These are phyloP conservation scores for Claviceps sp. DNA, from an alignment of 2,329 filamentous ascomycete species.

Conservation along the genomic window DNA sequence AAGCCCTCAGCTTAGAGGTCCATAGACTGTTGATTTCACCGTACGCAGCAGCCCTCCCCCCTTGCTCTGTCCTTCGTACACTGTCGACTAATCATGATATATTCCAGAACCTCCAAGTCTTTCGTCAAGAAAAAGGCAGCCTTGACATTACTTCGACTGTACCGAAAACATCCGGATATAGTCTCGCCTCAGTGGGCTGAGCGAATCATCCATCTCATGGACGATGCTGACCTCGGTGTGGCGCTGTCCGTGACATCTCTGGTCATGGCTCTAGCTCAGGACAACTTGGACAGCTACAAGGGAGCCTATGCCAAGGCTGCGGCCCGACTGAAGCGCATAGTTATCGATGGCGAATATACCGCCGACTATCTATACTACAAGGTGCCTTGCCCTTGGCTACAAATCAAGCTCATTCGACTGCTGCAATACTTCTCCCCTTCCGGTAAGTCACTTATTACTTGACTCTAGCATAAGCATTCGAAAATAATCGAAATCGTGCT, in stretches of 20 bases:
- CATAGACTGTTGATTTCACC: constrained; percentile 90
- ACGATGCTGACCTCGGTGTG: constrained; percentile 87
- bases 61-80: background rate
- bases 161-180: constrained; percentile 87
- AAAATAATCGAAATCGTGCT: background rate
- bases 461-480: background rate
- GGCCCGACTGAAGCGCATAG: constrained; percentile 72
- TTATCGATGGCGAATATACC: constrained; percentile 80
- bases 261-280: constrained; percentile 87
- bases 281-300: constrained; percentile 87
- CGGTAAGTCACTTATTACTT: constrained; percentile 35
- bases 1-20: constrained; percentile 82
- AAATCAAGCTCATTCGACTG: constrained; percentile 83
- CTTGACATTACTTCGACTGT: constrained; percentile 79
- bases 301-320: constrained; percentile 91
- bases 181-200: constrained; percentile 96
- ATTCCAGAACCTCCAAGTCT: constrained; percentile 57
- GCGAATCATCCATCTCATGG: constrained; percentile 97
- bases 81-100: background rate
- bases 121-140: constrained; percentile 99
- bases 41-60: constrained; percentile 33
- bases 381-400: constrained; percentile 97
- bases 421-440: constrained; percentile 95
- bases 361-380: constrained; percentile 97
- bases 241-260: constrained; percentile 90